These are phyloP conservation scores for Blastocystis sp. DNA, from an alignment of 352 stramenopile genomes.

Conservation along the genomic window DNA sequence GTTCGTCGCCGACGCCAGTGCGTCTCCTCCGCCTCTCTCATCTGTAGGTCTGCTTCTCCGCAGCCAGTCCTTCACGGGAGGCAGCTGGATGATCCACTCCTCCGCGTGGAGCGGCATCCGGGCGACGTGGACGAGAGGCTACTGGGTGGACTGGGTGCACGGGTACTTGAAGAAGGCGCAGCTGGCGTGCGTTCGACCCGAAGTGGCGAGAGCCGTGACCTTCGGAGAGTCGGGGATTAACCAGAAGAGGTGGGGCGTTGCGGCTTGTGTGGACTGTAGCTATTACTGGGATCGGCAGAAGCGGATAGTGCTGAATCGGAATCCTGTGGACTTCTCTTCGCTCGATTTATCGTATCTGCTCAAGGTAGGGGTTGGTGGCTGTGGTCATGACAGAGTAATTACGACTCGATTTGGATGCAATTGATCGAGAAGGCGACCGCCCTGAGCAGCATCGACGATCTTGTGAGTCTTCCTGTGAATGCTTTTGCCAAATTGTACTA, in stretches of 20 bases:
- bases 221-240: constrained; percentile 81
- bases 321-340: constrained; percentile 75
- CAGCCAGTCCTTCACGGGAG: constrained; percentile 85
- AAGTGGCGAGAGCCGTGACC: constrained; percentile 82
- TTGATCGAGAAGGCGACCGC: constrained; percentile 46
- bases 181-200: constrained; percentile 80
- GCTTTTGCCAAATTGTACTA: constrained; percentile 39
- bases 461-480: constrained; percentile 10
- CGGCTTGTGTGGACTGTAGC: background rate
- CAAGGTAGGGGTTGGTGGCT: background rate
- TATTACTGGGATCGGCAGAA: constrained; percentile 77
- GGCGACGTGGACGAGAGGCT: constrained; percentile 79
- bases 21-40: background rate
- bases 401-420: constrained; percentile 75
- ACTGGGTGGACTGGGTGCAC: constrained; percentile 87
- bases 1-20: constrained; percentile 72
- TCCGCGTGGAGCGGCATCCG: constrained; percentile 78
- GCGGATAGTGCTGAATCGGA: constrained; percentile 79
- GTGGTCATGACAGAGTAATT: constrained; percentile 72
- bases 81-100: constrained; percentile 85
- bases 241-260: constrained; percentile 70
- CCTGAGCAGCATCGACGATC: constrained; percentile 1
- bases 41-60: constrained; percentile 72
- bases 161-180: constrained; percentile 78
- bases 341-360: constrained; percentile 80